Conservation (phyloP, 2,329 filamentous ascomycete species). For the Domatiomyces globalis region DNA sequence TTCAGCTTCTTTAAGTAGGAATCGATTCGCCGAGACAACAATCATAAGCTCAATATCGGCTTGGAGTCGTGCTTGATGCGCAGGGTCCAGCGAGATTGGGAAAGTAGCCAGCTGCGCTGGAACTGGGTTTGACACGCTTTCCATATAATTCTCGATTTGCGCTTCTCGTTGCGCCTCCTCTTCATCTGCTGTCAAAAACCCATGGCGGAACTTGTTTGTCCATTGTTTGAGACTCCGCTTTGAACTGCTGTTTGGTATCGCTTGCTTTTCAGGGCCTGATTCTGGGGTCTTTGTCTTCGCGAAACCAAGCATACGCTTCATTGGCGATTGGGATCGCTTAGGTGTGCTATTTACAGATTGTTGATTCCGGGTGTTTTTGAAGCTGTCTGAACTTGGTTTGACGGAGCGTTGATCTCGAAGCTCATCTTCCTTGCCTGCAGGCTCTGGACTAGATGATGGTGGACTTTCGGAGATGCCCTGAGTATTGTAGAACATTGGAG, state of each 20-base stretch:
- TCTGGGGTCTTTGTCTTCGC: conserved; percentile 24
- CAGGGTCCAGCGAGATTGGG: conserved; percentile 28
- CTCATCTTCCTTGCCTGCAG: not conserved
- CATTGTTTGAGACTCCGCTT: conserved; percentile 23
- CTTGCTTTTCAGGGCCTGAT: conserved; percentile 16
- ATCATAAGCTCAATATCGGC: conserved; percentile 34
- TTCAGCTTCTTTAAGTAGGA: conserved; percentile 30
- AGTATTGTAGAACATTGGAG: not conserved
- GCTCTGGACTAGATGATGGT: not conserved
- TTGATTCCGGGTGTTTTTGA: not conserved
- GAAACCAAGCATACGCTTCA: conserved; percentile 32
- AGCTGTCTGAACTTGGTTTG: not conserved
- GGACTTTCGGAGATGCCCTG: not conserved
- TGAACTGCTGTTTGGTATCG: conserved; percentile 12
- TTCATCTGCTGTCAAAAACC: conserved; percentile 17
- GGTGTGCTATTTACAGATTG: conserved; percentile 7
- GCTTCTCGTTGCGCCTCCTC: conserved; percentile 5
- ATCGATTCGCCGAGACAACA: conserved; percentile 30
- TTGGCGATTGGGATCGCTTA: conserved; percentile 21
- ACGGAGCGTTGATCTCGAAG: not conserved
- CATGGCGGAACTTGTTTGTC: conserved; percentile 28
- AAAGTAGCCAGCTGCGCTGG: conserved; percentile 17
- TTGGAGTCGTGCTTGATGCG: conserved; percentile 31
- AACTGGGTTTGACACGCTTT: not conserved
- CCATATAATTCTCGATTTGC: conserved; percentile 6